Evolutionary conservation across 2,329 filamentous ascomycete genomes (phyloP), one percentile per base, ranked within the genome.

Genomic region (Berkeleyomyces rouxiae): DNA sequence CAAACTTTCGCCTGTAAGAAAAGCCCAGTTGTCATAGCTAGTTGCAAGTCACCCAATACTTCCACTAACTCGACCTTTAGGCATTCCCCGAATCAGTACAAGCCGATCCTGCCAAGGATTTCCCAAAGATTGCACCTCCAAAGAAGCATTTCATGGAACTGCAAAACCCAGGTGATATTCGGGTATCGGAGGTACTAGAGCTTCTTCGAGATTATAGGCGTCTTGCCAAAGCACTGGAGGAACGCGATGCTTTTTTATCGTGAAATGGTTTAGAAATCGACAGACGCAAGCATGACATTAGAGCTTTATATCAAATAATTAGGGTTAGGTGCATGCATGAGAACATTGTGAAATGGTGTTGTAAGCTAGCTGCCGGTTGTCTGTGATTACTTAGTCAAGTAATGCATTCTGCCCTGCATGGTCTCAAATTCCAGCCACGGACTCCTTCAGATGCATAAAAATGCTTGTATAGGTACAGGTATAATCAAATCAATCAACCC

Each of bases 151-250:
- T 91, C 71, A 79, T 91, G 75, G 85, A 89, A 67, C 71, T 86
- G 63, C 78, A 86, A 68, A 84, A 84, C 69, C 84, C 85, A 0
- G 80, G 80, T 0, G 87, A 92, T 57, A 75, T 92, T 37, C 83
- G 79, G 62, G 75, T 92, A 36, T 81, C 83, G n/a, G 88, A 92
- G 68, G 83, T 92, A 16, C 73, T 86, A 33, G 82, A 87, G 63
- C 74, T 92, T 58, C 73, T 92, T 31, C 78, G 82, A 62, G 88
- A 92, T 71, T 92, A 92, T 69, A 82, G 87, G 68, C 77, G 88
- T 61, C 73, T 92, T 57, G 87, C 86, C 0, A 77, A 77, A 37
- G 81, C 81, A 7, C 71, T 91, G 63, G 82, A 82, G 68, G 81
- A 84, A 58, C 73, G 82, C 70, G 82, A 78, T 23, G 83, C 82